phyloP scores from a whole-genome alignment of 805 yeast species.

The Candida namnaoensis region DNA sequence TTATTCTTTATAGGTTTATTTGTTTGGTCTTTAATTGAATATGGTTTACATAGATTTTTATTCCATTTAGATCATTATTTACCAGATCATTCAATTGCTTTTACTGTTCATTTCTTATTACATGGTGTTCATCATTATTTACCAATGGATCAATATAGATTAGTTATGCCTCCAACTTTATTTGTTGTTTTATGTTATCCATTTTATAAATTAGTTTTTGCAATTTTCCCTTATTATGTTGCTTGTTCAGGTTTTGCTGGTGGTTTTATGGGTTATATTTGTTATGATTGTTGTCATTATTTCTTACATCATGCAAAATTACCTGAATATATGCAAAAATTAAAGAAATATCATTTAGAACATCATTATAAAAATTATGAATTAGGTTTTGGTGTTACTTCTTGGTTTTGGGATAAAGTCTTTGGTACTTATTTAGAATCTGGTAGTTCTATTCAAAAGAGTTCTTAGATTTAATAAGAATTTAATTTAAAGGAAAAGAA shows the following conservation, averaged over 20 bases:
- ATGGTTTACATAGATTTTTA: slow-evolving; percentile 77
- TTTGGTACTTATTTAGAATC: slow-evolving; percentile 70
- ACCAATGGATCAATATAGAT: slow-evolving; percentile 91
- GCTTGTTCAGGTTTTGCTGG: slow-evolving; percentile 96
- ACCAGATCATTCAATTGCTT: slow-evolving; percentile 71
- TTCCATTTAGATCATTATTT: slow-evolving; percentile 87
- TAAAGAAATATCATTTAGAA: slow-evolving; percentile 89
- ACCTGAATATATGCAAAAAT: slow-evolving; percentile 66
- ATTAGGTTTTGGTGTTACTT: slow-evolving; percentile 93
- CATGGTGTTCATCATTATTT: slow-evolving; percentile 97
- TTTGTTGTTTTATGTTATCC: slow-evolving; percentile 69
- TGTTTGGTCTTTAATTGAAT: slow-evolving; percentile 92
- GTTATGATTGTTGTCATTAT: slow-evolving; percentile 92
- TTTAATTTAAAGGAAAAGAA: no score
- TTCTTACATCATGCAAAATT: slow-evolving; percentile 81
- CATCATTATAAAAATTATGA: slow-evolving; percentile 98
- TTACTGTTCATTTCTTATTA: slow-evolving; percentile 77
- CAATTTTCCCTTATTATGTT: slow-evolving; percentile 66
- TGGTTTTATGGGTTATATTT: slow-evolving; percentile 87
- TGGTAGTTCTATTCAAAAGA: slow-evolving; percentile 14
- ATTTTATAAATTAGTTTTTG: slow-evolving; percentile 69
- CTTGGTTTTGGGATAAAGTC: slow-evolving; percentile 88
- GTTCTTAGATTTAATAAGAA: not conserved
- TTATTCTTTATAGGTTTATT: slow-evolving; percentile 76
- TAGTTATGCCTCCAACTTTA: slow-evolving; percentile 95